Base-by-base conservation (phyloP, 164 flowering plant species). In the Taxillus chinensis region DNA sequence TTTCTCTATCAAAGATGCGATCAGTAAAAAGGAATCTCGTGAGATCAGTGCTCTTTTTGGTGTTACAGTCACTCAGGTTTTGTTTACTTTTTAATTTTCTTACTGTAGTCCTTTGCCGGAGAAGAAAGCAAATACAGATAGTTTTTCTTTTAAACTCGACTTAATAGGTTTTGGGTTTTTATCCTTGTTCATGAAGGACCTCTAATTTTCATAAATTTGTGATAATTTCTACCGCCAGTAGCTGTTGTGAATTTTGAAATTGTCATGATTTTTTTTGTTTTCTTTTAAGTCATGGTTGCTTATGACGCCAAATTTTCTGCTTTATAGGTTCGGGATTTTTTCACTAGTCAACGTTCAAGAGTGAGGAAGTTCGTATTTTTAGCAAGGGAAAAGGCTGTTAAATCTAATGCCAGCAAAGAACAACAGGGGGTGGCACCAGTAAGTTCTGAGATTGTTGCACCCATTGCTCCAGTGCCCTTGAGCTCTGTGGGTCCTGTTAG, bases 41-140 rank as follows among this genome's bases (percentile, higher is more conserved):
- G 99, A 91, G 73, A 89, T 95, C 62, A 81, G 93, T 76, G 91
- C 96, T 70, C 92, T 75, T 60, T 87, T 87, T 81, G 93, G 97
- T 56, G 79, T 89, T 57, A 85, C 91, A 46, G 84, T 75, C 66
- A 82, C 96, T 48, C 99, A 95, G 97, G 99, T 91, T 61, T 45
- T 63, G 17, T 40, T 60, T 8, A 11, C 51, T 17, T 39, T 14
- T 39, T 39, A 17, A 27, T 5, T 5, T 7, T 55, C 15, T 55
- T 7, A 55, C 14, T 55, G 7, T 55, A 49, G 14, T 12, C 10
- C 13, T n/a, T n/a, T 27, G 27, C 27, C 27, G 27, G 27, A 27
- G 27, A 27, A 27, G 27, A 27, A 27, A 27, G 2, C 27, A 27
- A 27, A 27, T 27, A 27, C 27, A 27, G 27, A n/a, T n/a, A 27